Percentiles rank a stretch among this genome's conserved stretches.
Evolutionary conservation across 106 monocot species (phyloP).

Genomic region (Narthecium ossifragum): DNA sequence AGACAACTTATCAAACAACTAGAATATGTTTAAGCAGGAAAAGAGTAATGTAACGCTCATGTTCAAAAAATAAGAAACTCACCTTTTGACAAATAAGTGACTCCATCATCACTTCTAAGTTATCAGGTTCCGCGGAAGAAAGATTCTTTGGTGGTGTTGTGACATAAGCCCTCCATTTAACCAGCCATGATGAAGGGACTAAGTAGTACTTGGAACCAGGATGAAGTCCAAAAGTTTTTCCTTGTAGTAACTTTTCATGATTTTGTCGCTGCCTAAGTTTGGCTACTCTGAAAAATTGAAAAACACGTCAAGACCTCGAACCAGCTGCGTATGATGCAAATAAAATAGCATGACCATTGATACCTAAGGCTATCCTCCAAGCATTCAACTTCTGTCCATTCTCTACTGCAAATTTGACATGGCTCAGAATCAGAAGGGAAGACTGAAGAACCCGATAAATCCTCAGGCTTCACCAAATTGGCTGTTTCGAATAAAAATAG

Average conservation of each 20-base stretch:
- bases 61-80: too few species aligned
- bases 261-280: slow-evolving; percentile 77
- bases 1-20: too few species aligned
- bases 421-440: slow-evolving; percentile 60
- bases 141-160: slow-evolving; percentile 70
- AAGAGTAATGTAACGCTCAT: too few species aligned
- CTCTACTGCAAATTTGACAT: slow-evolving; percentile 62
- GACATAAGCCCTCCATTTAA: slow-evolving; percentile 83
- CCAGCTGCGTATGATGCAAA: slow-evolving; percentile 5
- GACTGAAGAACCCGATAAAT: slow-evolving; percentile 31
- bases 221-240: slow-evolving; percentile 63
- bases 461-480: slow-evolving; percentile 33
- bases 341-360: neutral
- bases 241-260: slow-evolving; percentile 82
- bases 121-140: slow-evolving; percentile 58
- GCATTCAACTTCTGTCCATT: slow-evolving; percentile 64
- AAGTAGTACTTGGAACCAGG: slow-evolving; percentile 71
- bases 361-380: slow-evolving; percentile 77
- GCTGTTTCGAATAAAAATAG: slow-evolving; percentile 68
- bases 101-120: slow-evolving; percentile 46
- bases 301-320: neutral
- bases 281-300: slow-evolving; percentile 47
- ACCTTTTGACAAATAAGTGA: slow-evolving; percentile 89
- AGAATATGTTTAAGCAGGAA: too few species aligned
- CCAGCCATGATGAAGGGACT: slow-evolving; percentile 81